These are phyloP conservation scores for Cyberlindnera sargentensis DNA, from an alignment of 805 yeast species.

Conservation along the genomic window DNA sequence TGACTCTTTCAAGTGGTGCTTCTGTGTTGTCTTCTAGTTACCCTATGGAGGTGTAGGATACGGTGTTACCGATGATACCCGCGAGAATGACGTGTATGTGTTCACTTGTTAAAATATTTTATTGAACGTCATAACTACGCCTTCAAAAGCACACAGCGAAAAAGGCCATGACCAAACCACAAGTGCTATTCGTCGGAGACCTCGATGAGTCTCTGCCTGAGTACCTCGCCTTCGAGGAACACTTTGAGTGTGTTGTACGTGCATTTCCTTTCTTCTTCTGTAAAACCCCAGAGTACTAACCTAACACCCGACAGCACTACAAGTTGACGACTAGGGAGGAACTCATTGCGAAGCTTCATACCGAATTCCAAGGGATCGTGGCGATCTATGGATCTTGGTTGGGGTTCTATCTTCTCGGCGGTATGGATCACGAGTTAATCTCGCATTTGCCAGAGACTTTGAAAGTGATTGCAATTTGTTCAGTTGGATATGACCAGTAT, in stretches of 20 bases:
- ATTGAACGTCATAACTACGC: too few relatives aligned
- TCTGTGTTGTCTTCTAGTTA: too few relatives aligned
- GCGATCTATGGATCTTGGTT: conserved; percentile 59
- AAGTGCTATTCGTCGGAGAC: conserved; percentile 37
- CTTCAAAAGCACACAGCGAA: neutral
- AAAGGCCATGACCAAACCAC: conserved; percentile 8
- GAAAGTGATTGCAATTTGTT: conserved; percentile 43
- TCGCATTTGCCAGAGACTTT: conserved; percentile 37
- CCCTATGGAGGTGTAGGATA: too few relatives aligned
- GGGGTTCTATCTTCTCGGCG: conserved; percentile 46
- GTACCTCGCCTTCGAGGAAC: conserved; percentile 27
- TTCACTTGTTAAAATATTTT: too few relatives aligned
- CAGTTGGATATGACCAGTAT: conserved; percentile 51
- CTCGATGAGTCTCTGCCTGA: conserved; percentile 32
- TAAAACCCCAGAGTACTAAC: conserved; percentile 1
- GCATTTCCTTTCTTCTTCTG: neutral
- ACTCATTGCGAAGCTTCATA: conserved; percentile 30
- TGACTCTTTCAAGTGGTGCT: neutral
- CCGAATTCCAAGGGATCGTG: conserved; percentile 30
- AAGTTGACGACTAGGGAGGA: conserved; percentile 33
- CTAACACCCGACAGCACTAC: conserved; percentile 19
- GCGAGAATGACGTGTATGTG: too few relatives aligned
- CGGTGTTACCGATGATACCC: too few relatives aligned
- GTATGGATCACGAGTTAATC: conserved; percentile 37
- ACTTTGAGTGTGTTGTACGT: conserved; percentile 30